Evolutionary conservation across 2,329 filamentous ascomycete species (phyloP).

Genomic region (Exophiala alcalophila): DNA sequence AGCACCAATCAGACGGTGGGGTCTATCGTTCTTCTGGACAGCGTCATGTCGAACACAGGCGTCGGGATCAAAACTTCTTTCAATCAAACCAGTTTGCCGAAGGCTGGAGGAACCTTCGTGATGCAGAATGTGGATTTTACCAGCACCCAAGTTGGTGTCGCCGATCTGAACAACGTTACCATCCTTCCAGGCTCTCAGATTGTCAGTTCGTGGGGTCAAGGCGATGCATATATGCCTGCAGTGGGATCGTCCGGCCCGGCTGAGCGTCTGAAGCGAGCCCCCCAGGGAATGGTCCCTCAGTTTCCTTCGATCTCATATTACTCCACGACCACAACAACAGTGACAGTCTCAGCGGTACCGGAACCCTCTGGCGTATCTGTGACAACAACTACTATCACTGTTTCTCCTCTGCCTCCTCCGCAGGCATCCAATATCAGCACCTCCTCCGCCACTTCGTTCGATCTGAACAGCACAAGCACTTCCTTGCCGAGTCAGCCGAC

Average conservation of each 20-base stretch:
- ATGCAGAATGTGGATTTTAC: constrained; percentile 87
- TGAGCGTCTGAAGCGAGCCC: constrained; percentile 14
- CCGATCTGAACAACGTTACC: constrained; percentile 51
- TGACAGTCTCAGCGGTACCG: constrained; percentile 8
- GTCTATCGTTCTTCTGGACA: constrained; percentile 80
- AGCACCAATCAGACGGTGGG: constrained; percentile 71
- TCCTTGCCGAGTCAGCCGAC: not conserved
- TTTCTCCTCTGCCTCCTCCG: constrained; percentile 1
- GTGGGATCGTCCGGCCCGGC: constrained; percentile 14
- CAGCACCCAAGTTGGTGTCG: constrained; percentile 66
- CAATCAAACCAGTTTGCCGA: constrained; percentile 56
- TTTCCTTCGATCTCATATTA: constrained; percentile 15
- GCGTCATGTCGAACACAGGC: constrained; percentile 69
- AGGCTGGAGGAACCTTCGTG: constrained; percentile 76
- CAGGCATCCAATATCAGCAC: constrained; percentile 5
- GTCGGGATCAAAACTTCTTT: constrained; percentile 77
- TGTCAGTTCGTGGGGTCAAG: constrained; percentile 74
- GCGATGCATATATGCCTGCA: constrained; percentile 59
- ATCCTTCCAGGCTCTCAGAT: constrained; percentile 68
- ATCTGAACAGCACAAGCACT: not conserved
- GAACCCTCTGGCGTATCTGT: constrained; percentile 13
- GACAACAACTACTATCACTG: constrained; percentile 13
- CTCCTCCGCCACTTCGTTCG: constrained; percentile 1
- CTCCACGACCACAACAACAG: constrained; percentile 22
- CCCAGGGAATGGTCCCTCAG: constrained; percentile 7